Conservation (phyloP, 306 rosid genomes). For the Vachellia pachyceras region DNA sequence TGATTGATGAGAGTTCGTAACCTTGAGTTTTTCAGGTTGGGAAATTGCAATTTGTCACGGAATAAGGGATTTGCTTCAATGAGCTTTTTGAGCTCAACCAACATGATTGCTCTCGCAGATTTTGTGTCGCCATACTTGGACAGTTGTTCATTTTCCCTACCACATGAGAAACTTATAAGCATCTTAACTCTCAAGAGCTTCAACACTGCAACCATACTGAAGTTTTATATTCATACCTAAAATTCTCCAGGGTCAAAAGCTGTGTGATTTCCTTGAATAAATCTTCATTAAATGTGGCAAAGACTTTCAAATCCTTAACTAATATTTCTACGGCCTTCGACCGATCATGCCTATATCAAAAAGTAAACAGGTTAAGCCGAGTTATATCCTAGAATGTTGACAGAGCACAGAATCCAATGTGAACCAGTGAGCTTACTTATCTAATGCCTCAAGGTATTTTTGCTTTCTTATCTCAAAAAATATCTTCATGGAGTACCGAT, state of each 20-base stretch:
- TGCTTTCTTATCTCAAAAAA: slow-evolving; percentile 99
- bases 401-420: slow-evolving; percentile 22
- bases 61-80: slow-evolving; percentile 96
- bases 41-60: slow-evolving; percentile 96
- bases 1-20: slow-evolving; percentile 94
- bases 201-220: not conserved
- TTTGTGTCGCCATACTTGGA: slow-evolving; percentile 98
- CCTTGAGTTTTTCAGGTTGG: slow-evolving; percentile 92
- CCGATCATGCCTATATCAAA: slow-evolving; percentile 80
- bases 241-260: slow-evolving; percentile 95
- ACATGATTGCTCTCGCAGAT: slow-evolving; percentile 95
- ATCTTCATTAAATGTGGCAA: slow-evolving; percentile 94
- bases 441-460: slow-evolving; percentile 95
- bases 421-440: slow-evolving; percentile 71
- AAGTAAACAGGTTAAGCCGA: slow-evolving; percentile 31
- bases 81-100: slow-evolving; percentile 97
- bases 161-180: slow-evolving; percentile 31
- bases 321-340: slow-evolving; percentile 93
- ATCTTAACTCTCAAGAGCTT: slow-evolving; percentile 13
- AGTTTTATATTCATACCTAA: slow-evolving; percentile 60
- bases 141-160: slow-evolving; percentile 92
- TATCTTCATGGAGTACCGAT: slow-evolving; percentile 97
- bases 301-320: slow-evolving; percentile 96
- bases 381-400: slow-evolving; percentile 12
- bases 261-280: slow-evolving; percentile 98